Evolutionary conservation across 2,329 filamentous ascomycete genomes (phyloP).

Genomic region (Aaosphaeria pasadenensis): DNA sequence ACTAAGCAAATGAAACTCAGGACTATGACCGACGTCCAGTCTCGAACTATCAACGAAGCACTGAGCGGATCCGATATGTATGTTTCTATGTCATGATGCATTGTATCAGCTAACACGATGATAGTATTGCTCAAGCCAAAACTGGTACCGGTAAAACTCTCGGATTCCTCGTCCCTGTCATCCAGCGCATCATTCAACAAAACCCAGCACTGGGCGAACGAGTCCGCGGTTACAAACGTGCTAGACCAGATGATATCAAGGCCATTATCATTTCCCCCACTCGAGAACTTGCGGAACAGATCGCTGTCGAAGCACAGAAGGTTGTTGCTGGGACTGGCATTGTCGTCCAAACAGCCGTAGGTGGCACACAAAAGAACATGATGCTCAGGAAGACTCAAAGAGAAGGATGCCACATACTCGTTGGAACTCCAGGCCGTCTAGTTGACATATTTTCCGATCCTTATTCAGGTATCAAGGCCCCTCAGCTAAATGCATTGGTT

Average conservation of each 20-base stretch:
- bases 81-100: constrained; percentile 32
- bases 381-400: constrained; percentile 67
- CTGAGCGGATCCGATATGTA: constrained; percentile 81
- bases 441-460: constrained; percentile 74
- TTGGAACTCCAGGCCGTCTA: constrained; percentile 87
- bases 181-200: constrained; percentile 71
- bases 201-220: constrained; percentile 60
- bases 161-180: constrained; percentile 81
- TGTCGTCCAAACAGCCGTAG: constrained; percentile 75
- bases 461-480: constrained; percentile 60
- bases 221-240: constrained; percentile 39
- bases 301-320: constrained; percentile 68
- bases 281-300: constrained; percentile 63
- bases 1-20: constrained; percentile 71
- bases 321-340: constrained; percentile 65
- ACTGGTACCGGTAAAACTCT: constrained; percentile 97
- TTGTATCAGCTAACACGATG: not conserved
- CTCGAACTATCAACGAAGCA: constrained; percentile 75
- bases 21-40: constrained; percentile 90
- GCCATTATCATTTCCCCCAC: constrained; percentile 62
- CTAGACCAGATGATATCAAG: constrained; percentile 51
- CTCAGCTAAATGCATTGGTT: constrained; percentile 58
- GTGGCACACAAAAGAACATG: constrained; percentile 74
- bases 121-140: constrained; percentile 78
- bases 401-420: constrained; percentile 81